Conservation (phyloP, 2,329 filamentous ascomycete species). For the Curvularia lunata region DNA sequence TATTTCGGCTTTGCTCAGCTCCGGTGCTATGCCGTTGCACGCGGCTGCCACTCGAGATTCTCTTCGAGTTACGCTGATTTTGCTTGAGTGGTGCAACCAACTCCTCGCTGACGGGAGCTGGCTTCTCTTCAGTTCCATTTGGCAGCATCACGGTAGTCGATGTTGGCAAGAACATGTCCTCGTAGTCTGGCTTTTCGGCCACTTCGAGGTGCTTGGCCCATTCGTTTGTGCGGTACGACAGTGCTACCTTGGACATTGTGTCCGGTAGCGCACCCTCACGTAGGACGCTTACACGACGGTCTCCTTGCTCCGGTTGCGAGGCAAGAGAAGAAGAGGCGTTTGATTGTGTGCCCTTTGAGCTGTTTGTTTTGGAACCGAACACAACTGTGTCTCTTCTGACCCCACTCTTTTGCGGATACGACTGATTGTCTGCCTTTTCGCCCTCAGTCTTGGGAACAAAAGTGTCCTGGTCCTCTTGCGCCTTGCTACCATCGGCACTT, state of each 20-base stretch:
- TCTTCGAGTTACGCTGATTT: constrained; percentile 32
- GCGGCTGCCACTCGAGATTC: constrained; percentile 32
- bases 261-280: constrained; percentile 65
- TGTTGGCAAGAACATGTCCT: constrained; percentile 61
- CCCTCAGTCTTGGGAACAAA: constrained; percentile 41
- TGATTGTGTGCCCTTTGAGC: constrained; percentile 53
- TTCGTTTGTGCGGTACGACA: constrained; percentile 89
- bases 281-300: constrained; percentile 54
- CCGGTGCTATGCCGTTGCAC: constrained; percentile 25
- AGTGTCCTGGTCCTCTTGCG: constrained; percentile 13
- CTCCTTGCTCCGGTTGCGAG: constrained; percentile 34
- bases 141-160: constrained; percentile 53
- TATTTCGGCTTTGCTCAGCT: constrained; percentile 31
- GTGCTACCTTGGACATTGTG: constrained; percentile 76
- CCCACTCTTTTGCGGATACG: constrained; percentile 19
- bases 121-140: constrained; percentile 55
- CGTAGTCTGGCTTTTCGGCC: constrained; percentile 74
- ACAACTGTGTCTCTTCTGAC: constrained; percentile 30
- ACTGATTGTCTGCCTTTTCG: constrained; percentile 11
- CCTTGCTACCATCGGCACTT: background rate
- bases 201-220: constrained; percentile 89
- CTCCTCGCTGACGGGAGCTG: constrained; percentile 57
- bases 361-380: constrained; percentile 26
- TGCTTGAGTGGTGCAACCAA: constrained; percentile 29
- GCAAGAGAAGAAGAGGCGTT: constrained; percentile 25